phyloP scores from a whole-genome alignment of 2,329 filamentous ascomycete species.

The Cladosporium sp. region DNA sequence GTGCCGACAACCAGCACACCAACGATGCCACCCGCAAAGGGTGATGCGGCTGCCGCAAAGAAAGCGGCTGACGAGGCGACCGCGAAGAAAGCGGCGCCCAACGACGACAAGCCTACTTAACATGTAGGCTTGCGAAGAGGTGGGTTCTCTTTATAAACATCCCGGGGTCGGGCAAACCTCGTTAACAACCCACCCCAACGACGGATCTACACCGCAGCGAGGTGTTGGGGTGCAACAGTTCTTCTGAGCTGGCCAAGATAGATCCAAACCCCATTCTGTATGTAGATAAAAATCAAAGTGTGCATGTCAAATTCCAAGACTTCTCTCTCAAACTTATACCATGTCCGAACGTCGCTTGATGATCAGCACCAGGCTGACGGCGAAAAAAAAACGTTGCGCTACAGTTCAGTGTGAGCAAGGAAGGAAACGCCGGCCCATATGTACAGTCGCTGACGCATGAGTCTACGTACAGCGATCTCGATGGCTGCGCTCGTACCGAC shows the following conservation, averaged over 20 bases:
- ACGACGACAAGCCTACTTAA: not conserved
- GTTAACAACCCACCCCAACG: constrained; percentile 7
- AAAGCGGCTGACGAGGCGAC: no score
- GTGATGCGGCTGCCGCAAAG: not conserved
- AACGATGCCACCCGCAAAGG: not conserved
- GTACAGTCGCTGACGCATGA: no score
- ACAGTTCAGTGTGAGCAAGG: not conserved
- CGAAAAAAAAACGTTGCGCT: not conserved
- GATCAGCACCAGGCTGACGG: no score
- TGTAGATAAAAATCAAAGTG: not conserved
- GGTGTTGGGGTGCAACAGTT: constrained; percentile 13
- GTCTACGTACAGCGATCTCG: no score
- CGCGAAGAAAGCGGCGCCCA: not conserved
- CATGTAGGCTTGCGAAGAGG: not conserved
- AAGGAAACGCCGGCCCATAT: not conserved
- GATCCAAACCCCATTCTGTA: not conserved
- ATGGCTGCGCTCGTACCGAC: no score
- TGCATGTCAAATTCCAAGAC: not conserved
- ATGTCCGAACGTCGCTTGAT: no score
- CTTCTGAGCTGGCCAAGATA: constrained; percentile 12
- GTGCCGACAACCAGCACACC: not conserved
- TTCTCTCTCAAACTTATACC: no score
- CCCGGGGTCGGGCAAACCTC: constrained; percentile 12
- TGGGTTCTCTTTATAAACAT: not conserved
- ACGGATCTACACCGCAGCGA: constrained; percentile 12